These are phyloP conservation scores for Parietaria judaica DNA, from an alignment of 306 rosid genomes.

Conservation along the genomic window DNA sequence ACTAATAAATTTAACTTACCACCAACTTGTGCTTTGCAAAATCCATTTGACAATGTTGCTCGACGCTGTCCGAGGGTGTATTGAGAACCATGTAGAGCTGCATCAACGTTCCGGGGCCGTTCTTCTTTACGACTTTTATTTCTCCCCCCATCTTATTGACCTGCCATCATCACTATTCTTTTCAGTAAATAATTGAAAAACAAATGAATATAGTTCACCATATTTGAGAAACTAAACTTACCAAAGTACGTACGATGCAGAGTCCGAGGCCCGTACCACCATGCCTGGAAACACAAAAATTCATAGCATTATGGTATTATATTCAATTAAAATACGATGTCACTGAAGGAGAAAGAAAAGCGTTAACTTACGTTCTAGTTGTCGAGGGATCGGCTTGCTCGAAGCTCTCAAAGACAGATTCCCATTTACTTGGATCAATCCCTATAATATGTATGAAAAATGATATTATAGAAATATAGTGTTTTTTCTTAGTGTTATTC, in stretches of 20 bases:
- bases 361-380: slow-evolving; percentile 67
- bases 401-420: slow-evolving; percentile 95
- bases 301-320: background rate
- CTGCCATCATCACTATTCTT: slow-evolving; percentile 23
- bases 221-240: slow-evolving; percentile 30
- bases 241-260: slow-evolving; percentile 92
- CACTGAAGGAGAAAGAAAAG: background rate
- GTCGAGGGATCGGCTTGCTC: slow-evolving; percentile 99
- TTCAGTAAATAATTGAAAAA: background rate
- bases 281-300: slow-evolving; percentile 51
- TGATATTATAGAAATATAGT: background rate
- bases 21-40: slow-evolving; percentile 51
- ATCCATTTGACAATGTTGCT: slow-evolving; percentile 56
- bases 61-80: slow-evolving; percentile 55
- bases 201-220: background rate
- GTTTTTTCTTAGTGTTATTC: background rate
- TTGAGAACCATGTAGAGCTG: slow-evolving; percentile 61
- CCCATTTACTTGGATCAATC: slow-evolving; percentile 94
- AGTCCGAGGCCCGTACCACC: slow-evolving; percentile 99
- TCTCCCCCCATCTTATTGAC: slow-evolving; percentile 99
- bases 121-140: slow-evolving; percentile 75
- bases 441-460: slow-evolving; percentile 34
- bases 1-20: slow-evolving; percentile 43
- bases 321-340: background rate
- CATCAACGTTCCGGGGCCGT: slow-evolving; percentile 85